Evolutionary conservation across 2,329 filamentous ascomycete genomes (phyloP), one percentile per base, ranked within the genome.

Genomic region (Colletotrichum filicis): DNA sequence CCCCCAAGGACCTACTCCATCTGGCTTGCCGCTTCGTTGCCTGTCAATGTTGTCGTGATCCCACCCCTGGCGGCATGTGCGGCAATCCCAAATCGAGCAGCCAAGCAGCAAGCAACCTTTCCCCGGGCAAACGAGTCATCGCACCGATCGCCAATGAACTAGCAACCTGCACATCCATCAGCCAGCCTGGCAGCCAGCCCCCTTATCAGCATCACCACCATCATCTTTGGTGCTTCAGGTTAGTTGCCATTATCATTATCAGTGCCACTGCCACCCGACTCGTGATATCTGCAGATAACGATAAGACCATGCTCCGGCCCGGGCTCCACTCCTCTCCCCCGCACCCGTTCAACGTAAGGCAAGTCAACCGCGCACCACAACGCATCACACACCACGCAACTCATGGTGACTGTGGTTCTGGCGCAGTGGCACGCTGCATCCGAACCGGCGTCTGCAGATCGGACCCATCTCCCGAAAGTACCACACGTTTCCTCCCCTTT

Each of bases 81-180:
- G 59, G 37, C 59, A 52, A 62, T 22, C 32, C 57, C 57, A 60
- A 49, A 42, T 42, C 57, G n/a, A 37, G 32, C 57, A 14, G 55
- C 35, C 57, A 42, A 60, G 32, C 32, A 22, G 7, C 32, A 22
- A 37, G n/a, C 57, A 42, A 22, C 24, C 9, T 16, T 32, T 26
- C 57, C 28, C 57, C 19, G 32, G 57, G 32, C 32, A n/a, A 26
- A 60, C 57, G 57, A 60, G 57, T 60, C 57, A 60, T 60, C 57
- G 37, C n/a, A 12, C 32, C 46, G 28, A 26, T 63, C 46, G 61
- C 61, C 46, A 64, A 64, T 55, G 22, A 55, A 64, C 49, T 37
- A 35, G 52, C 46, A 55, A 64, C 61, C 61, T 53, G 49, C 61
- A 64, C 30, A 64, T 37, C 61, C 32, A 49, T 49, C 42, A 49